These are phyloP conservation scores for Pleurotus tuber-regium DNA, from an alignment of 768 basidiomycete genomes.

Conservation along the genomic window DNA sequence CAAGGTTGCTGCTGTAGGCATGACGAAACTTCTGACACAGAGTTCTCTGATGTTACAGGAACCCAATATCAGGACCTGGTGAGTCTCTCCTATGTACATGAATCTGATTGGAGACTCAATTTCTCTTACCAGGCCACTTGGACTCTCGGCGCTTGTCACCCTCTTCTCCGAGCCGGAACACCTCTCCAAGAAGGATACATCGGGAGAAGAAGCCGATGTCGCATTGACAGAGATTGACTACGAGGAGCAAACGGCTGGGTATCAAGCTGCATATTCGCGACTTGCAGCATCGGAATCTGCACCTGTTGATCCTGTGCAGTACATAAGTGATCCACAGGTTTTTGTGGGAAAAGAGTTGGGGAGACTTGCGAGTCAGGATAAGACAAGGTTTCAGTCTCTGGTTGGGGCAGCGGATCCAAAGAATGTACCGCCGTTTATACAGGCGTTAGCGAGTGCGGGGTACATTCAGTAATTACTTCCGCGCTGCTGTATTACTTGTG, in stretches of 20 bases:
- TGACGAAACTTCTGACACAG: conserved; percentile 76
- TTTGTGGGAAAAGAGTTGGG: conserved; percentile 49
- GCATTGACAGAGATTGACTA: conserved; percentile 79
- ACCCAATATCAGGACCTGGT: conserved; percentile 68
- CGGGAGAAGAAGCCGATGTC: conserved; percentile 47
- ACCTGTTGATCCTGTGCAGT: conserved; percentile 58
- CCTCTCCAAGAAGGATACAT: conserved; percentile 38
- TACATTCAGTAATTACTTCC: no score
- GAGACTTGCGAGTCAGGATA: conserved; percentile 33
- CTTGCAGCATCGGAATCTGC: conserved; percentile 75
- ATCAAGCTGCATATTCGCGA: conserved; percentile 92
- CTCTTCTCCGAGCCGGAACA: conserved; percentile 80
- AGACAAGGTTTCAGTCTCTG: conserved; percentile 33
- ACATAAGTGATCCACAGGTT: conserved; percentile 53
- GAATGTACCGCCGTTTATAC: background rate
- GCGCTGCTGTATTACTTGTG: no score
- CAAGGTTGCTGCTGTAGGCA: conserved; percentile 79
- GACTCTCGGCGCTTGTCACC: conserved; percentile 68
- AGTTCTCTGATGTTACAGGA: conserved; percentile 67
- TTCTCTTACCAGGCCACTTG: conserved; percentile 52
- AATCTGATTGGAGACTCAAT: background rate
- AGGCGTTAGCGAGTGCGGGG: background rate
- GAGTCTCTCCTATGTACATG: conserved; percentile 14
- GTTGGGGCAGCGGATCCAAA: conserved; percentile 26
- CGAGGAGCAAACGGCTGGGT: conserved; percentile 87